Evolutionary conservation across 129 eudicot species (phyloP).

Genomic region (Saussurea involucrata): DNA sequence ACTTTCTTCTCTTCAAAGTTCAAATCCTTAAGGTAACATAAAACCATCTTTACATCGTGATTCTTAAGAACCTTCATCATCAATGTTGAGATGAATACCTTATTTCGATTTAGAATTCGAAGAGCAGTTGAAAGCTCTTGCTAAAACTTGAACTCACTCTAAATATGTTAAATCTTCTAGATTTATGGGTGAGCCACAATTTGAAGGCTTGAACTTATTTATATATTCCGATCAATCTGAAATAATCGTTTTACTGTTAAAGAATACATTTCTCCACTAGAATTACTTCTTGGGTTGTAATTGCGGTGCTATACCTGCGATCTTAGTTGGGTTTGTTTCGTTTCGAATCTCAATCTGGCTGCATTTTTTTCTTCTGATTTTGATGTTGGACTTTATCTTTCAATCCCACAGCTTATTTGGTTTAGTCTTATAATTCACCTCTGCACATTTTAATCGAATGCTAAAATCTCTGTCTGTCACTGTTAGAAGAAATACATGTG

Average conservation of each 20-base stretch:
- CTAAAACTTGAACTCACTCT: no score
- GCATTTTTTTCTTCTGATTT: background rate
- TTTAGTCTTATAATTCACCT: background rate
- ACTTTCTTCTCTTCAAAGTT: background rate
- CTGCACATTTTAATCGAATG: background rate
- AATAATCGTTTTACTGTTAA: no score
- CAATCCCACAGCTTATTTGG: background rate
- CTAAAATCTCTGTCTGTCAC: background rate
- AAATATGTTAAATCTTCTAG: no score
- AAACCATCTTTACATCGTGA: background rate
- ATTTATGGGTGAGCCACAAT: no score
- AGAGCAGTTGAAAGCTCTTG: no score
- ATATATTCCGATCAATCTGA: no score
- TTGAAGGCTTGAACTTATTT: no score
- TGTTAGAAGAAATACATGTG: background rate
- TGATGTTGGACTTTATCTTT: background rate
- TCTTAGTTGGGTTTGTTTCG: background rate
- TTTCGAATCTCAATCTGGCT: background rate
- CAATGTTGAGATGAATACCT: background rate
- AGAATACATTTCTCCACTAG: no score
- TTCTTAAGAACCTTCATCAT: background rate
- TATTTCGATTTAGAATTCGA: no score
- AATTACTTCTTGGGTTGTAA: background rate
- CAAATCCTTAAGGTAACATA: background rate
- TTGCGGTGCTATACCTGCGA: background rate